These are phyloP conservation scores for Huntiella abstrusa DNA, from an alignment of 2,329 filamentous ascomycete genomes.

Conservation along the genomic window DNA sequence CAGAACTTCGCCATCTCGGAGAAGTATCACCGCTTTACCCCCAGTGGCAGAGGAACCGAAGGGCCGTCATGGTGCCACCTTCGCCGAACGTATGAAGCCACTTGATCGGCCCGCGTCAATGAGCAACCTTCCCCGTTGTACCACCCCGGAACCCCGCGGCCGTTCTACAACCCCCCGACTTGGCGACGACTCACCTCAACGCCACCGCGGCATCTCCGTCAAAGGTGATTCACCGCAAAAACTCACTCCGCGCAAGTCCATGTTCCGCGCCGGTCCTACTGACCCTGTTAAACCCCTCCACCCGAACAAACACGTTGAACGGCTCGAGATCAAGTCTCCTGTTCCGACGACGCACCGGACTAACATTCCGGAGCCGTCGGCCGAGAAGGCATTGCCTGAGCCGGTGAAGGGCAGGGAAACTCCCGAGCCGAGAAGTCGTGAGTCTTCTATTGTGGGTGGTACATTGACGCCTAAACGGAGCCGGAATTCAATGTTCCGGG, in stretches of 20 bases:
- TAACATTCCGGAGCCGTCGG: constrained; percentile 22
- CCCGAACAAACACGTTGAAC: constrained; percentile 16
- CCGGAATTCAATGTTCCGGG: constrained; percentile 2
- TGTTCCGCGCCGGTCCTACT: constrained; percentile 2
- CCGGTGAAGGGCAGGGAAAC: constrained; percentile 22
- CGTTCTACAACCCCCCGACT: constrained; percentile 3
- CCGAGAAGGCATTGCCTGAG: constrained; percentile 23
- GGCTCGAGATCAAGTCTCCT: constrained; percentile 15
- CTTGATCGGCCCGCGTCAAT: not conserved
- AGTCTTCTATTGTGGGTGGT: not conserved
- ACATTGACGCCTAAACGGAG: not conserved
- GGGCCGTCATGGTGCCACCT: not conserved
- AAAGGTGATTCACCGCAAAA: not conserved
- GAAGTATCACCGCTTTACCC: not conserved
- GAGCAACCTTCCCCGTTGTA: not conserved
- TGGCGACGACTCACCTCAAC: constrained; percentile 1
- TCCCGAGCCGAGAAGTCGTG: not conserved
- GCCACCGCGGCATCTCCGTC: not conserved
- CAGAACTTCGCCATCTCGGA: not conserved
- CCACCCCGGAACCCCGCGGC: not conserved
- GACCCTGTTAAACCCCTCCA: constrained; percentile 12
- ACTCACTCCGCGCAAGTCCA: constrained; percentile 4
- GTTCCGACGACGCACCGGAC: constrained; percentile 19
- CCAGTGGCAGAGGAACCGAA: not conserved
- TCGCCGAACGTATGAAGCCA: not conserved